Evolutionary conservation across 2,329 filamentous ascomycete genomes (phyloP), one percentile per base, ranked within the genome.

Genomic region (Pestalotiopsis sp.): DNA sequence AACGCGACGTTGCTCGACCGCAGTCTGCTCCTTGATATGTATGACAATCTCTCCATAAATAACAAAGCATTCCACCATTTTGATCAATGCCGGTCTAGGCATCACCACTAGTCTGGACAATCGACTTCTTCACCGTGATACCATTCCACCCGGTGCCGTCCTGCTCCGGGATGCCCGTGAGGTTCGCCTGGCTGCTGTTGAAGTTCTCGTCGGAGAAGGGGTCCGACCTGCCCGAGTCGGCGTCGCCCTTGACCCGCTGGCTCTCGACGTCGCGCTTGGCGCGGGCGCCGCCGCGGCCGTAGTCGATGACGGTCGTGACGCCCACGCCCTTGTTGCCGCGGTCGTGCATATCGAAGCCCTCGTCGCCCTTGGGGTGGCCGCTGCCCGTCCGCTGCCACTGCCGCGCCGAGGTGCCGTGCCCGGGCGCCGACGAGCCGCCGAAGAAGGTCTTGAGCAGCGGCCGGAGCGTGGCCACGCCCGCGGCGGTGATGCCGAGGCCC

Each of bases 401-500:
- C 4, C 67, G 69, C 12, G 67, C 57, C 56, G 67, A 68, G 59
- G 66, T 68, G 62, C 57, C 68, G 63, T 68, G 23, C 2, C 66
- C 68, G 4, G 64, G 67, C 7, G 68, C 65, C 4, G 69, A 70
- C 2, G 70, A 72, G 17, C 67, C 45, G 40, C 69, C 68, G 38
- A 70, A 72, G 41, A 66, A 64, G 31, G 38, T 59, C 27, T 65
- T 68, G 41, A 82, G 75, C 11, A 82, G 79, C 1, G 81, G 81
- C 7, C 77, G 75, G 1, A 84, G 78, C 1, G 82, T 84, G 6
- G 82, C 82, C 1, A 81, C 66, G 0, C 75, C 78, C 4, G 80
- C 78, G 7, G 82, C 80, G 1, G 77, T 79, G 56, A 84, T 81
- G 38, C 80, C 82, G 49, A 84, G 78, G 4, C 81, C 81, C 3